Evolutionary conservation across 306 rosid genomes (phyloP), one percentile per base, ranked within the genome.

Genomic region (Morella rubra): DNA sequence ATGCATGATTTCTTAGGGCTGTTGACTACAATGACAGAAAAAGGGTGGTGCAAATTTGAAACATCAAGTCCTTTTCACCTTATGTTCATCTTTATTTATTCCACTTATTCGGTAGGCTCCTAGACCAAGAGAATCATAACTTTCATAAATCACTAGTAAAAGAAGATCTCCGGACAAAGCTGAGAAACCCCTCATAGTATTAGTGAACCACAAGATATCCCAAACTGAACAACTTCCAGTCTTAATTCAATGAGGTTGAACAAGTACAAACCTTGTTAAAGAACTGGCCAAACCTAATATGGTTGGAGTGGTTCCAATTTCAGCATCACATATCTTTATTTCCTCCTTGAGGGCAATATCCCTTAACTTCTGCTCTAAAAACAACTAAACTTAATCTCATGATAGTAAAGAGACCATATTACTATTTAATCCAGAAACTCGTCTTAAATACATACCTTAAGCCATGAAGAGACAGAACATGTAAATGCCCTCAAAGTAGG

Each of bases 401-500:
- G 7, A 44, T 42, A 42, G 71, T 44, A 42, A 66, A 42, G 8
- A 42, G 50, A 66, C n/a, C 16, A 18, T n/a, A 41, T 32, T 32
- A 32, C 37, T 32, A 32, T 32, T 32, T 32, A 32, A 32, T 32
- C 37, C 37, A 32, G 37, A 32, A 32, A 32, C 37, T 32, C 37
- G 37, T 32, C 37, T 50, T 47, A 7, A 13, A 65, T 14, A 70
- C 77, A 68, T 72, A 92, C 98, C 92, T 86, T 84, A 73, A 95
- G 95, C 95, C 97, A 92, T 9, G 91, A 62, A 14, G 88, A 88
- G 79, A 89, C 96, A 51, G 95, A 85, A 78, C 73, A 81, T 37
- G 78, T 83, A 81, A 95, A 92, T 5, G 95, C 97, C 85, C 80
- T 88, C 79, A 95, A 64, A 72, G 97, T 92, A 3, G 98, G 96